Evolutionary conservation across 2,329 filamentous ascomycete genomes (phyloP).

Genomic region (Aspergillus clavatus): DNA sequence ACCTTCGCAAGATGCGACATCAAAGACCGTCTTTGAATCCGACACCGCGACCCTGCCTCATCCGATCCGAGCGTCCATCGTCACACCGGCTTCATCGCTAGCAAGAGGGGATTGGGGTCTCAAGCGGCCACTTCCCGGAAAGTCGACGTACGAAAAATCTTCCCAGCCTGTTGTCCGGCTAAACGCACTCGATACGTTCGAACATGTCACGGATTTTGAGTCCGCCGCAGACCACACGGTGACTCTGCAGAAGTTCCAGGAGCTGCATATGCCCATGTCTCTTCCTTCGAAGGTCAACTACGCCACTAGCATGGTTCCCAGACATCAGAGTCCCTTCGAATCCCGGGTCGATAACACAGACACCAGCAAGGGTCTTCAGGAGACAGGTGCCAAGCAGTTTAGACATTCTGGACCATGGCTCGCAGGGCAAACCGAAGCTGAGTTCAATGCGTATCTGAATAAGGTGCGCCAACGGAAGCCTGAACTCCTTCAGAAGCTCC

Average conservation of each 20-base stretch:
- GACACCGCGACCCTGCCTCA: constrained; percentile 68
- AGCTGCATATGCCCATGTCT: constrained; percentile 69
- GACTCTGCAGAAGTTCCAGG: constrained; percentile 79
- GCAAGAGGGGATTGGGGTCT: constrained; percentile 85
- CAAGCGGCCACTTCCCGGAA: constrained; percentile 75
- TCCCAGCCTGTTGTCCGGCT: constrained; percentile 70
- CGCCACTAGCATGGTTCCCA: constrained; percentile 22
- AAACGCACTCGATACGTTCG: constrained; percentile 73
- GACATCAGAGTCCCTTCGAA: constrained; percentile 41
- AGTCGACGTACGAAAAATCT: constrained; percentile 65
- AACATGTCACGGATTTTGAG: constrained; percentile 84
- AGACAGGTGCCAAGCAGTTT: constrained; percentile 45
- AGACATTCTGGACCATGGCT: constrained; percentile 58
- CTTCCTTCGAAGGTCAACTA: constrained; percentile 39
- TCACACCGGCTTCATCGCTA: constrained; percentile 68
- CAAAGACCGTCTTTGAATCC: constrained; percentile 50
- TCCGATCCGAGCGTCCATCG: constrained; percentile 79
- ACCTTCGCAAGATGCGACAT: constrained; percentile 50
- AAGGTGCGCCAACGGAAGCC: constrained; percentile 41
- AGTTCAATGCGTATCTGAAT: constrained; percentile 51
- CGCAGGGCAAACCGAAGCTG: constrained; percentile 50
- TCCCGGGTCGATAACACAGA: constrained; percentile 43
- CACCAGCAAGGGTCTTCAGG: constrained; percentile 27
- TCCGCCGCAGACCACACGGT: constrained; percentile 76
- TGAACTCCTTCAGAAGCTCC: constrained; percentile 35